Conservation (phyloP, 192 early-diverging fungal genomes). For the Dissophora ornata region DNA sequence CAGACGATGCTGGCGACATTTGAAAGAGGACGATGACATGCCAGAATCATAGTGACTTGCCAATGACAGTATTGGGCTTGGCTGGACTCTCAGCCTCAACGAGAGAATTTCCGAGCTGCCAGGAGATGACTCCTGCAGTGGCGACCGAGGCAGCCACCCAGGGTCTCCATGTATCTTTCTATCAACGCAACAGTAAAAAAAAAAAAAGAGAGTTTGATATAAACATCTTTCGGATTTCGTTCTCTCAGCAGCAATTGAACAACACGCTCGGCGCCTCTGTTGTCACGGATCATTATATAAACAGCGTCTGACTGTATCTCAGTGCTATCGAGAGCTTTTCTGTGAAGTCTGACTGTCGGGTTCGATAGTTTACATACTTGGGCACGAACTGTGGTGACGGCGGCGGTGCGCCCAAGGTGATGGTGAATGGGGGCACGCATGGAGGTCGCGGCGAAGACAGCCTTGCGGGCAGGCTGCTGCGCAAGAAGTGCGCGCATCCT, state of each 20-base stretch:
- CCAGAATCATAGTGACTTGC: slow-evolving; percentile 20
- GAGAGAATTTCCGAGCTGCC: slow-evolving; percentile 33
- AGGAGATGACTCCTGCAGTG: slow-evolving; percentile 40
- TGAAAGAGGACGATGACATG: slow-evolving; percentile 12
- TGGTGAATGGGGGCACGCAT: slow-evolving; percentile 26
- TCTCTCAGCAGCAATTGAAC: too few relatives aligned
- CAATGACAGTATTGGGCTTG: slow-evolving; percentile 18
- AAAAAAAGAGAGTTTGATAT: background rate
- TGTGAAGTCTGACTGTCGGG: too few relatives aligned
- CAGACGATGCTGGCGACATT: too few relatives aligned
- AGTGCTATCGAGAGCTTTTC: too few relatives aligned
- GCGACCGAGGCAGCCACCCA: slow-evolving; percentile 30
- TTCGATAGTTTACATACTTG: background rate
- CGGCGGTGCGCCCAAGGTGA: slow-evolving; percentile 24
- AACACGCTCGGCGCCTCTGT: too few relatives aligned
- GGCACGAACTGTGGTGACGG: slow-evolving; percentile 2
- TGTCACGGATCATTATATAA: too few relatives aligned
- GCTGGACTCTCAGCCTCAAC: slow-evolving; percentile 32
- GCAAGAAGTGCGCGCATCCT: slow-evolving; percentile 23
- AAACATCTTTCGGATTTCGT: too few relatives aligned
- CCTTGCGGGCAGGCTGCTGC: slow-evolving; percentile 1
- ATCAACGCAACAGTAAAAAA: background rate
- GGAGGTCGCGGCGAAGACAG: background rate
- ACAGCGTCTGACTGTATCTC: too few relatives aligned
- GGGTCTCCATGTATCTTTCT: slow-evolving; percentile 13